Evolutionary conservation across 179 eudicot species (phyloP).

Genomic region (Patellifolia procumbens): DNA sequence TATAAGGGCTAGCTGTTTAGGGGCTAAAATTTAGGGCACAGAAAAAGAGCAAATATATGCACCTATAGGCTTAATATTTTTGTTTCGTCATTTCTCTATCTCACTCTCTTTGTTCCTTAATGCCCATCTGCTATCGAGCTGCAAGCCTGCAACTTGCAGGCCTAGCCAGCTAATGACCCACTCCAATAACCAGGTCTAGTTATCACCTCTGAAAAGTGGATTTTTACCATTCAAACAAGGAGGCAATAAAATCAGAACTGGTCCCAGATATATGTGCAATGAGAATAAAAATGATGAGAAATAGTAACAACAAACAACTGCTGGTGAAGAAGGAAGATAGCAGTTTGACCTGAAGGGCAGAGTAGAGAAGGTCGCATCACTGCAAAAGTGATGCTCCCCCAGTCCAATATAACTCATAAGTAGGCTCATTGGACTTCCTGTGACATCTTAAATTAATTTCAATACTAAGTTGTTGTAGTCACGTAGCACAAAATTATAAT

Average conservation of each 20-base stretch:
- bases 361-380: background rate
- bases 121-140: too few species aligned
- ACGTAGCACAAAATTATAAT: background rate
- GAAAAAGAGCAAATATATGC: too few species aligned
- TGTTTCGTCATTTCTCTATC: too few species aligned
- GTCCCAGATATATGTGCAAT: background rate
- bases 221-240: background rate
- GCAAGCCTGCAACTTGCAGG: too few species aligned
- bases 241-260: background rate
- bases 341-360: background rate
- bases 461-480: background rate
- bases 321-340: background rate
- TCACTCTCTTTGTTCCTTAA: too few species aligned
- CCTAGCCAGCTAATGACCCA: too few species aligned
- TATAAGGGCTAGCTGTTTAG: too few species aligned
- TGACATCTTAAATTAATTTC: background rate
- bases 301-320: background rate
- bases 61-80: too few species aligned
- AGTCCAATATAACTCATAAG: background rate
- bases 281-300: background rate
- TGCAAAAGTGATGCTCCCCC: background rate
- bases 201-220: background rate
- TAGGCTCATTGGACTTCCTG: background rate
- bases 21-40: too few species aligned
- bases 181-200: too few species aligned